Evolutionary conservation across 169 alveolate genomes (phyloP).

Genomic region (Plasmodium adleri): DNA sequence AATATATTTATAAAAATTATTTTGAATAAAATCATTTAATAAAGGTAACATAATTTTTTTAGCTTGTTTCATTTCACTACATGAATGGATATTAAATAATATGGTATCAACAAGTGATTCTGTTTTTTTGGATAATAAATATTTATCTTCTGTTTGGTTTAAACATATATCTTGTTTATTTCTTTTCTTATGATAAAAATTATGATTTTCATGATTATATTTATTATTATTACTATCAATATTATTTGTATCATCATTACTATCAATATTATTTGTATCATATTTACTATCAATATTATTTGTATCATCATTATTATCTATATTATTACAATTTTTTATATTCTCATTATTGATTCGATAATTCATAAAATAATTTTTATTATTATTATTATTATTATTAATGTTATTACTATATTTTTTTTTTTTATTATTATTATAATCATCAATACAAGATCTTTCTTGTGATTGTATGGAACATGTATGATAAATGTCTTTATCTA

Average conservation of each 20-base stretch:
- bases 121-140: conserved; percentile 11
- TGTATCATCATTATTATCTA: background rate
- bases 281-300: background rate
- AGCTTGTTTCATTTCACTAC: conserved; percentile 58
- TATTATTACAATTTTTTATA: background rate
- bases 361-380: background rate
- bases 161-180: background rate
- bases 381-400: background rate
- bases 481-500: too few species aligned
- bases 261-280: background rate
- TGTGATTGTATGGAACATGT: too few species aligned
- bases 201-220: background rate
- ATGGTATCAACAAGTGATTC: conserved; percentile 44
- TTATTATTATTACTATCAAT: background rate
- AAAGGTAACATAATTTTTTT: conserved; percentile 57
- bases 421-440: too few species aligned
- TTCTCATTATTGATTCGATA: background rate
- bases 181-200: conserved; percentile 8
- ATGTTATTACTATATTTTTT: too few species aligned
- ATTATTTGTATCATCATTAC: background rate
- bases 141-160: too few species aligned
- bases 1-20: conserved; percentile 11
- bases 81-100: conserved; percentile 32
- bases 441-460: background rate
- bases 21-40: conserved; percentile 52